phyloP scores from a whole-genome alignment of 345 rosid species.

The Gossypium ekmanianum region DNA sequence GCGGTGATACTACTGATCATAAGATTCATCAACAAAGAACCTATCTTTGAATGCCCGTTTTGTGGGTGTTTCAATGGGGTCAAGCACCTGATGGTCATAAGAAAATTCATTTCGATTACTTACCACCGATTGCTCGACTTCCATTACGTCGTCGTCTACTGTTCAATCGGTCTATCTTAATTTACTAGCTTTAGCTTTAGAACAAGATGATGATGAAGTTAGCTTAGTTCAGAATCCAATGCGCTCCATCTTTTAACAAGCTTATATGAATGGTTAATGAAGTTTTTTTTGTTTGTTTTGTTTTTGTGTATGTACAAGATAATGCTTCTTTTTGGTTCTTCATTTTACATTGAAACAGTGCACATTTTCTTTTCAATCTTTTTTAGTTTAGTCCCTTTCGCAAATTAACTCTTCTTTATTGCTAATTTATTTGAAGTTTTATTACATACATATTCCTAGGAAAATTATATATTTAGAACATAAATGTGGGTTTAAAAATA shows the following conservation, averaged over 20 bases:
- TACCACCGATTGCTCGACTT: background rate
- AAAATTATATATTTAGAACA: no score
- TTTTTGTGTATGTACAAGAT: background rate
- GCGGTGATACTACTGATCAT: background rate
- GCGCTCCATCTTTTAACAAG: background rate
- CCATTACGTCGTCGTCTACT: background rate
- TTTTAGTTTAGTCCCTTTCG: no score
- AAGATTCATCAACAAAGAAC: background rate
- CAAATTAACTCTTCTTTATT: no score
- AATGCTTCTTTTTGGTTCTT: background rate
- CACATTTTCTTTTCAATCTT: no score
- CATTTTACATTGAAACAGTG: no score
- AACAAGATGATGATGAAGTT: constrained; percentile 20
- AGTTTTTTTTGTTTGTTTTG: no score
- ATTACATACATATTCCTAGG: no score
- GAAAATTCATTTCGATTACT: constrained; percentile 41
- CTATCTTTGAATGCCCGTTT: constrained; percentile 36
- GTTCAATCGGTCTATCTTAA: constrained; percentile 37
- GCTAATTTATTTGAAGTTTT: no score
- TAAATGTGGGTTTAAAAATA: no score
- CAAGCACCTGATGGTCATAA: constrained; percentile 67
- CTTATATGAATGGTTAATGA: no score
- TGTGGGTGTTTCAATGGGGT: constrained; percentile 53
- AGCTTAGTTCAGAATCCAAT: constrained; percentile 11
- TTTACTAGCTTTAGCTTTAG: constrained; percentile 31